Percentiles rank a stretch among this genome's conserved stretches.
These are phyloP conservation scores for Pyrenophora tritici-repentis DNA, from an alignment of 2,329 filamentous ascomycete species.

Conservation along the genomic window DNA sequence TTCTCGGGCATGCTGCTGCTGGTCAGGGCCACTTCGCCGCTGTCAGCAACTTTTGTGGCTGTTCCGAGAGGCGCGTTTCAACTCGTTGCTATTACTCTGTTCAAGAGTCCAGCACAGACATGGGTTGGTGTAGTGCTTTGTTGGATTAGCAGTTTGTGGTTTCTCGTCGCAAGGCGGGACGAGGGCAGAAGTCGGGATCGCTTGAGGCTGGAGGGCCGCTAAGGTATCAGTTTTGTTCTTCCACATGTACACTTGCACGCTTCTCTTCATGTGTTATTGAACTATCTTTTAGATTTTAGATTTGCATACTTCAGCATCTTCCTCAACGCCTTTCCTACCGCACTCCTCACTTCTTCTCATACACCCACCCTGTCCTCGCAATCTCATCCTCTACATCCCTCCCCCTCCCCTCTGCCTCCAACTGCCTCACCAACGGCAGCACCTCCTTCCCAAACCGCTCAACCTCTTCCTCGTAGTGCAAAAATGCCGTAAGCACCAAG, in stretches of 20 bases:
- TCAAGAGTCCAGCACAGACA: constrained; percentile 56
- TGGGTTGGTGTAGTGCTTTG: constrained; percentile 59
- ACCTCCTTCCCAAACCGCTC: constrained; percentile 56
- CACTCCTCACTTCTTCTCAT: too few relatives aligned
- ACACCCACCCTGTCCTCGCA: too few relatives aligned
- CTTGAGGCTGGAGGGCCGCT: constrained; percentile 42
- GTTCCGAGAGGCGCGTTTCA: constrained; percentile 57
- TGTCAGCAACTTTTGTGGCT: constrained; percentile 57
- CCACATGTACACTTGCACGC: not conserved
- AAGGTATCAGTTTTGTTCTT: not conserved
- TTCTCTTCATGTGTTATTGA: too few relatives aligned
- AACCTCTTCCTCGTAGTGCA: constrained; percentile 61
- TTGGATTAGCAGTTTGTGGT: constrained; percentile 58
- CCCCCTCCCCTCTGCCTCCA: constrained; percentile 56
- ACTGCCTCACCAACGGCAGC: constrained; percentile 53
- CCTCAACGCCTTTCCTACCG: too few relatives aligned
- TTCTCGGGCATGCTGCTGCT: constrained; percentile 56
- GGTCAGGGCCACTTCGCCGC: constrained; percentile 56
- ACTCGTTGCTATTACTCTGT: constrained; percentile 53
- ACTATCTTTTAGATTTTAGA: not conserved
- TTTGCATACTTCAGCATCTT: too few relatives aligned
- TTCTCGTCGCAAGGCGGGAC: constrained; percentile 49
- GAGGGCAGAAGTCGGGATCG: constrained; percentile 46
- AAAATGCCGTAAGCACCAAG: constrained; percentile 54
- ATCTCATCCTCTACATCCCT: constrained; percentile 56